Evolutionary conservation across 805 yeast genomes (phyloP), one percentile per base, ranked within the genome.

Genomic region (Candida loeiensis): DNA sequence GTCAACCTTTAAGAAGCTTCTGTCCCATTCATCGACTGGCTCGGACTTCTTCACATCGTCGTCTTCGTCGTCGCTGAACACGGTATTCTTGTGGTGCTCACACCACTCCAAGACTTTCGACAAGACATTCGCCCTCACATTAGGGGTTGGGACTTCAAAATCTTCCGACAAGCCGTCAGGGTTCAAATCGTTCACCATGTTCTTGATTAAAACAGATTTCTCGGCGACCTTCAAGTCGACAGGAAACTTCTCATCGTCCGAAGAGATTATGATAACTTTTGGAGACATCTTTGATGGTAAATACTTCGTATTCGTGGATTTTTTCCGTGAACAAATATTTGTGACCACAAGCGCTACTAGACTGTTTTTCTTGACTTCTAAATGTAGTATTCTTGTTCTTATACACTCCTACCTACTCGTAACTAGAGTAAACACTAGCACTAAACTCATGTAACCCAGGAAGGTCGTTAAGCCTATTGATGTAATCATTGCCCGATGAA

Each of bases 41-140:
- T 89, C 88, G n/a, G 91, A 75, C 58, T 85, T 86, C 59, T 85
- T 80, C 17, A 86, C 77, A 50, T 87, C 95, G 39, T 84, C 90
- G 47, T 87, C 96, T 43, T 79, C 87, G 36, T 76, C 80, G 46
- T 81, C 88, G 14, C 86, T 85, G 63, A 82, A 82, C 14, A 71
- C 71, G 7, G 85, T 76, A 58, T 86, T 89, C 61, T 82, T 85
- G 70, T 91, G 96, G 61, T 91, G 93, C 56, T 86, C 95, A 54
- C 96, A 89, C 95, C 96, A 91, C 59, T 91, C 96, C 39, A 91
- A 71, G n/a, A 91, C 91, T 58, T 89, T 88, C 60, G 84, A 79
- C 64, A 91, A 73, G 15, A 91, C 95, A 13, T 84, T 80, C 7
- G 95, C 84, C 49, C 91, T 74, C 26, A 89, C 96, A 55, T 87